A percentile compares a stretch with the other conserved stretches of the same genome.
Conservation (phyloP, 192 early-diverging fungal species). For the Coemansia sp. region DNA sequence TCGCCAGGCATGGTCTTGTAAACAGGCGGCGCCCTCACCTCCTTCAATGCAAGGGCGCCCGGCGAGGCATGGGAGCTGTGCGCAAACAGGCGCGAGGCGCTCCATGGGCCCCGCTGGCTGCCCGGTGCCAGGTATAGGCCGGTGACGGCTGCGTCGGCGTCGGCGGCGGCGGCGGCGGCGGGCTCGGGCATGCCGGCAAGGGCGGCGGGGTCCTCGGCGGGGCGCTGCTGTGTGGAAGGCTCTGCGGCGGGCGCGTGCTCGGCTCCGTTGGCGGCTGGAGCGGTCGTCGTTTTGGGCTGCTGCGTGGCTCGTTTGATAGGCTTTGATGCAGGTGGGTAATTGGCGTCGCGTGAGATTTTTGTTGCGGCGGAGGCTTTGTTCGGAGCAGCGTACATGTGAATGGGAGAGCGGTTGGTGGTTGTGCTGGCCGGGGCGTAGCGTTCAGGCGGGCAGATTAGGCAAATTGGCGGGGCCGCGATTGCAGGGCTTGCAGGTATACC, state of each 20-base stretch:
- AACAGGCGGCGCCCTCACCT: background rate
- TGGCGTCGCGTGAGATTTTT: conserved; percentile 18
- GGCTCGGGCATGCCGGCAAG: background rate
- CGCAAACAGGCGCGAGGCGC: conserved; percentile 7
- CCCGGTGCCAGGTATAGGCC: background rate
- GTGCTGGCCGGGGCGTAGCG: no score
- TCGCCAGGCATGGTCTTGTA: conserved; percentile 2
- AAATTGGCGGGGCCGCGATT: no score
- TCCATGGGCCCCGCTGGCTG: conserved; percentile 12
- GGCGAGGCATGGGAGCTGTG: background rate
- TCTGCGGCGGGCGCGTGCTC: no score
- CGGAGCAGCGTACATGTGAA: conserved; percentile 35
- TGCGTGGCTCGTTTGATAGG: conserved; percentile 29
- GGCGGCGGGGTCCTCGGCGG: background rate
- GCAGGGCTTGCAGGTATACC: background rate
- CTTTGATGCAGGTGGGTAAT: conserved; percentile 12
- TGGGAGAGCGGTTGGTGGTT: no score
- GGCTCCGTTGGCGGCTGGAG: no score
- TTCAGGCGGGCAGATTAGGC: no score
- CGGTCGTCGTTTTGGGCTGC: conserved; percentile 6
- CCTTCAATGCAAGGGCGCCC: background rate
- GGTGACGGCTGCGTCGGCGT: background rate
- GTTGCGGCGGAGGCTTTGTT: conserved; percentile 17
- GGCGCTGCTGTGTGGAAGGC: no score
- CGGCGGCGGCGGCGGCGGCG: conserved; percentile 1